Conservation (phyloP, 805 yeast species). For the Yamadazyma sp. region DNA sequence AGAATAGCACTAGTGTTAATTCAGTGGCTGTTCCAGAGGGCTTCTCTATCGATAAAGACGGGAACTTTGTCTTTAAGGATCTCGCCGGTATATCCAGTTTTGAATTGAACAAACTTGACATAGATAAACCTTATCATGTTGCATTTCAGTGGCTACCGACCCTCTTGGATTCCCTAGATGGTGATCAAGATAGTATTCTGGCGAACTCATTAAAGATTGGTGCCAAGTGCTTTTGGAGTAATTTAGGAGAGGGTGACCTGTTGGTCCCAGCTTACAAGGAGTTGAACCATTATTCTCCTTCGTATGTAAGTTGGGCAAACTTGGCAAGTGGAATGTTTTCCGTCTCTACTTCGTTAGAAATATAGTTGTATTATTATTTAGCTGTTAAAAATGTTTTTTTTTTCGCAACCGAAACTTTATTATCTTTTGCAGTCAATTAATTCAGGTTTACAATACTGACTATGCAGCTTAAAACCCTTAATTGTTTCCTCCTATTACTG, state of each 20-base stretch:
- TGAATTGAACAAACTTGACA: conserved; percentile 62
- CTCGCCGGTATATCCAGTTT: conserved; percentile 63
- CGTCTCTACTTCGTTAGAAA: conserved; percentile 48
- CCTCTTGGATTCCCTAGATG: conserved; percentile 35
- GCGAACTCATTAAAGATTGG: conserved; percentile 49
- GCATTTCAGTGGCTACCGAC: conserved; percentile 79
- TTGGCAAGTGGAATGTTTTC: conserved; percentile 66
- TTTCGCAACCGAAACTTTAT: conserved; percentile 4
- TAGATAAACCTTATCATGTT: conserved; percentile 57
- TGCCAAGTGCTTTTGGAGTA: conserved; percentile 78
- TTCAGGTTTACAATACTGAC: no score
- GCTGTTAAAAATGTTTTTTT: neutral
- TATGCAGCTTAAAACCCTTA: neutral
- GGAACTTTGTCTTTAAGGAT: conserved; percentile 51
- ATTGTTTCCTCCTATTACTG: neutral
- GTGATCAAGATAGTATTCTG: conserved; percentile 23
- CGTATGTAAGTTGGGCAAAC: conserved; percentile 64
- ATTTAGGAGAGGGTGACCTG: conserved; percentile 44
- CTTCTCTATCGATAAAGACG: conserved; percentile 39
- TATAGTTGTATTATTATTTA: conserved; percentile 17
- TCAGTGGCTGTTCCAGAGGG: conserved; percentile 42
- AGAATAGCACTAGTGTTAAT: conserved; percentile 11
- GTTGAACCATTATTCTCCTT: conserved; percentile 64
- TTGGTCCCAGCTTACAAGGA: conserved; percentile 74
- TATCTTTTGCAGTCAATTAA: conserved; percentile 5